Evolutionary conservation across 805 yeast species (phyloP).

Genomic region (Blastobotrys attinorum): DNA sequence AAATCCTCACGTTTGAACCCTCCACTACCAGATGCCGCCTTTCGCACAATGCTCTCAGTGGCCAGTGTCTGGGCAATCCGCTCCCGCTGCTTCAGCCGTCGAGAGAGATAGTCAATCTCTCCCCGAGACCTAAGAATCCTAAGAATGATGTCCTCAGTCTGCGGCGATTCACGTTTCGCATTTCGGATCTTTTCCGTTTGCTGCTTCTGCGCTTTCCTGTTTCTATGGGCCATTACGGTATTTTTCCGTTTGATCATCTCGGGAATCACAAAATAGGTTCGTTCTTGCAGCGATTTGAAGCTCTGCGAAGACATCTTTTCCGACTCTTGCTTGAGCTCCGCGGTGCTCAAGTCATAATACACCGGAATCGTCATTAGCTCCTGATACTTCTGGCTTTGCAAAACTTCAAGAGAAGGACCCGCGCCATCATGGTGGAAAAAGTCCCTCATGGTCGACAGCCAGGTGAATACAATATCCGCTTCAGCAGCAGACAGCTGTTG

Average conservation of each 20-base stretch:
- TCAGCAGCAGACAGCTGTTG: slow-evolving; percentile 49
- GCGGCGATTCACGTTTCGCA: slow-evolving; percentile 38
- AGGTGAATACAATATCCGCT: slow-evolving; percentile 57
- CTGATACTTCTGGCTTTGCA: slow-evolving; percentile 59
- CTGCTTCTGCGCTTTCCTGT: slow-evolving; percentile 44
- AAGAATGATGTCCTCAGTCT: slow-evolving; percentile 59
- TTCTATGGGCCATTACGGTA: slow-evolving; percentile 67
- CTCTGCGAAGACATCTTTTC: slow-evolving; percentile 51
- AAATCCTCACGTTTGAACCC: slow-evolving; percentile 8
- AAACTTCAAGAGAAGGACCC: slow-evolving; percentile 62
- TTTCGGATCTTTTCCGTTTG: slow-evolving; percentile 40
- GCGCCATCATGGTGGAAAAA: slow-evolving; percentile 77
- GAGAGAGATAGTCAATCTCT: slow-evolving; percentile 49
- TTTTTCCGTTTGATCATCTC: slow-evolving; percentile 51
- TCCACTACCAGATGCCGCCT: slow-evolving; percentile 14
- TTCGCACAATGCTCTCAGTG: slow-evolving; percentile 36
- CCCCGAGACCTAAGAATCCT: slow-evolving; percentile 64
- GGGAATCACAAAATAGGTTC: slow-evolving; percentile 35
- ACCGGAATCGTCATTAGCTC: slow-evolving; percentile 55
- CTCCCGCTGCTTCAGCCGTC: slow-evolving; percentile 55
- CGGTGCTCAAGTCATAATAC: slow-evolving; percentile 47
- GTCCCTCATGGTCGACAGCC: slow-evolving; percentile 64
- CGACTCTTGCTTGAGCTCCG: slow-evolving; percentile 47
- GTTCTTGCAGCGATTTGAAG: slow-evolving; percentile 40
- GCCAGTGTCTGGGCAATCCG: slow-evolving; percentile 46